A percentile compares a stretch with the other conserved stretches of the same genome.
phyloP scores from a whole-genome alignment of 2,329 filamentous ascomycete species.

The Colletotrichum sp. region DNA sequence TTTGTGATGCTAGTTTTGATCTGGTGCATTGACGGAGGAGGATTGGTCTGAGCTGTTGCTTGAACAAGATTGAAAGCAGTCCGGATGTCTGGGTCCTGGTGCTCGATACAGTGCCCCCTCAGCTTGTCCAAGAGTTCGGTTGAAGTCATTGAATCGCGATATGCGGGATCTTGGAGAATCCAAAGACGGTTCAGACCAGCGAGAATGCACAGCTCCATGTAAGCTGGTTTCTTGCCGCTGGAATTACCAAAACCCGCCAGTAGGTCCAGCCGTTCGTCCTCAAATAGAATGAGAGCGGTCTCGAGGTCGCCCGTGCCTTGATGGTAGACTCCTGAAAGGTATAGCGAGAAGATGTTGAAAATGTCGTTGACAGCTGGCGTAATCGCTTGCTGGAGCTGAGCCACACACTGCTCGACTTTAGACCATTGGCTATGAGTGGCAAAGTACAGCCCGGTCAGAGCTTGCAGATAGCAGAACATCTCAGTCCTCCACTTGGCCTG shows the following conservation, averaged over 20 bases:
- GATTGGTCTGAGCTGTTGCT: conserved; percentile 68
- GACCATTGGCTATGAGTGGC: conserved; percentile 76
- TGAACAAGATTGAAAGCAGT: conserved; percentile 80
- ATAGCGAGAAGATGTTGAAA: conserved; percentile 64
- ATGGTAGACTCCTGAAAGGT: conserved; percentile 76
- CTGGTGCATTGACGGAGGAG: conserved; percentile 70
- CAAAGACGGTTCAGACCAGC: conserved; percentile 72
- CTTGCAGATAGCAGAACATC: conserved; percentile 70
- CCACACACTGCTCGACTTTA: conserved; percentile 62
- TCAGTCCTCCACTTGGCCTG: conserved; percentile 69
- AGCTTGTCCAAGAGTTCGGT: conserved; percentile 68
- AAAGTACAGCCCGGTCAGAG: conserved; percentile 73
- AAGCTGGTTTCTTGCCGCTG: conserved; percentile 52
- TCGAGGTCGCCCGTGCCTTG: conserved; percentile 79
- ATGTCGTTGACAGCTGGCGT: conserved; percentile 19
- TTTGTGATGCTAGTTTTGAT: conserved; percentile 80
- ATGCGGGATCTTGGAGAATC: conserved; percentile 70
- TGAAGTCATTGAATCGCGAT: conserved; percentile 63
- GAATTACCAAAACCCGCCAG: conserved; percentile 39
- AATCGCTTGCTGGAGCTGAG: conserved; percentile 48
- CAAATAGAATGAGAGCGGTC: conserved; percentile 71
- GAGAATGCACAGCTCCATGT: conserved; percentile 70
- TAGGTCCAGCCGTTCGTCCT: conserved; percentile 63
- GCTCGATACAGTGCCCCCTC: conserved; percentile 69
- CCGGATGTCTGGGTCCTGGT: conserved; percentile 76